These are phyloP conservation scores for Byssochlamys sp. DNA, from an alignment of 2,329 filamentous ascomycete genomes.

Conservation along the genomic window DNA sequence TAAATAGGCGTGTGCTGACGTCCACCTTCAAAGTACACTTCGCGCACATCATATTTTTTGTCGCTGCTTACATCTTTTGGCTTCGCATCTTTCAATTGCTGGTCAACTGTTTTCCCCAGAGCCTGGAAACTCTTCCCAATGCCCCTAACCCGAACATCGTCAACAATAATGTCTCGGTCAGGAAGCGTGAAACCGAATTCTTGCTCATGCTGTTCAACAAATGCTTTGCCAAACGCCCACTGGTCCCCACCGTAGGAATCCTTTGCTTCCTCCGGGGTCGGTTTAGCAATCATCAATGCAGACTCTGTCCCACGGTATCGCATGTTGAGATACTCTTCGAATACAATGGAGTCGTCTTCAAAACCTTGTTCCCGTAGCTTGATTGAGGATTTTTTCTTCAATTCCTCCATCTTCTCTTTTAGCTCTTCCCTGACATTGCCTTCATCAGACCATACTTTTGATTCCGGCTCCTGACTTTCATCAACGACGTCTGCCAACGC, in stretches of 20 bases:
- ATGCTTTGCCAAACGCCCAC: conserved; percentile 77
- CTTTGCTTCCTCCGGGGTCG: conserved; percentile 52
- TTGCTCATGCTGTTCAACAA: conserved; percentile 77
- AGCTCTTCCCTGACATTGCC: conserved; percentile 53
- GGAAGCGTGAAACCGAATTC: conserved; percentile 86
- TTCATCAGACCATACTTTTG: conserved; percentile 49
- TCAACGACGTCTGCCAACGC: conserved; percentile 80
- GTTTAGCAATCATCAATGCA: conserved; percentile 78
- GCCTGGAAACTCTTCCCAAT: conserved; percentile 82
- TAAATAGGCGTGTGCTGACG: conserved; percentile 71
- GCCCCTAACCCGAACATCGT: conserved; percentile 77
- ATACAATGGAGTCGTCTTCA: conserved; percentile 60
- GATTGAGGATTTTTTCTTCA: conserved; percentile 64
- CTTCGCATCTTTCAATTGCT: conserved; percentile 64
- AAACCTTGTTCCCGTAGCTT: conserved; percentile 72
- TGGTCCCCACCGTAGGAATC: conserved; percentile 54
- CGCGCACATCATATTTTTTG: conserved; percentile 56
- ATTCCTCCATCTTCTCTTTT: conserved; percentile 62
- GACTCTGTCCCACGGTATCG: conserved; percentile 84
- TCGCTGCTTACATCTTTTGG: conserved; percentile 48
- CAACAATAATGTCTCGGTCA: conserved; percentile 78
- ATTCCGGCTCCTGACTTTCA: conserved; percentile 65
- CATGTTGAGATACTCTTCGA: conserved; percentile 92
- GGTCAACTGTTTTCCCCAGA: conserved; percentile 69
- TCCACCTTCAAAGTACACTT: conserved; percentile 78